Evolutionary conservation across 2,329 filamentous ascomycete species (phyloP), one percentile per base, ranked within the genome.

Genomic region (Sclerotinia subarctica): DNA sequence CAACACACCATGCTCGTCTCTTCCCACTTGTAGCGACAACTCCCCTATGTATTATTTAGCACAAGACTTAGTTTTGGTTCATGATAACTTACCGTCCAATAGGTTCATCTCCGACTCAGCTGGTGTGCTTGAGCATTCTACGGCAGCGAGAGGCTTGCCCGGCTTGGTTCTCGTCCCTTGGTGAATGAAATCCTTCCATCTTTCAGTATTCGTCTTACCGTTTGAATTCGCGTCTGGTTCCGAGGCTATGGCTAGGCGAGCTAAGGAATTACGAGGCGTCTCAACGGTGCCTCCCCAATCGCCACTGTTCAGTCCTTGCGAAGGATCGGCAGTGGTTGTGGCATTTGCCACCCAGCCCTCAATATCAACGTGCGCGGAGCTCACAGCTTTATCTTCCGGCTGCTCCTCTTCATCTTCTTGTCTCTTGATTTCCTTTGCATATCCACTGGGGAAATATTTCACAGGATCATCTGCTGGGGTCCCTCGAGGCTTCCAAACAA

Each of bases 401-500:
- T 19, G 46, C 15, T 21, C 65, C 5, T 63, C 65, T 26, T 19
- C 24, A 1, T 32, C 5, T 46, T 67, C 65, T 35, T 46, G 56
- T 8, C 47, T 49, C 35, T 67, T 42, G 19, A 67, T 62, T 35
- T 64, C 66, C 26, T 32, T 52, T 15, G 21, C 26, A 32, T 57
- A 68, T 11, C 59, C 58, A 56, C 32, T 53, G 5, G 64, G 42
- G 49, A 64, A 67, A n/a, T 69, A 54, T 29, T 57, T 58, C 32
- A 64, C 58, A 6, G 70, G 72, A 63, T 73, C 65, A 24, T 72
- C 60, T 11, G 21, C 42, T 21, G 51, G 1, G 19, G 58, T 29
- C 32, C 71, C 74, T 35, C 68, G 71, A 47, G 51, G 17, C 46
- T 56, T 49, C 42, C 70, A 75, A 5, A 19, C 68, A 59, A 72